Conservation (phyloP, 805 yeast species). For the Wickerhamomyces chambardii region DNA sequence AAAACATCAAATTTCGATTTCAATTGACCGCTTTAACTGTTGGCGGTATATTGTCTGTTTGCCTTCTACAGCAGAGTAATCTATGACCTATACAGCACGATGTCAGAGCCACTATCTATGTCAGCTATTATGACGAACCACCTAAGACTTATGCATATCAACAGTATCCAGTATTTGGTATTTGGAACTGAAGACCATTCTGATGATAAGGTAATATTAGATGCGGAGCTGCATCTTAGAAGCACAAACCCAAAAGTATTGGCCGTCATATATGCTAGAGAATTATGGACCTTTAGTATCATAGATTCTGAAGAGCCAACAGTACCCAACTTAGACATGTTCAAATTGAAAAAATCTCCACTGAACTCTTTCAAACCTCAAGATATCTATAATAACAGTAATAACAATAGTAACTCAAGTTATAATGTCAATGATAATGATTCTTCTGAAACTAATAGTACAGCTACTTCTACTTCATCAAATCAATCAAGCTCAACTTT, state of each 20-base stretch:
- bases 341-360: conserved; percentile 7
- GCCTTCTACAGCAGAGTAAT: too few species aligned
- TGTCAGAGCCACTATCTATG: neutral
- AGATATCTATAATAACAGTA: conserved; percentile 3
- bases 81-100: too few species aligned
- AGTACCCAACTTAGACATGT: conserved; percentile 16
- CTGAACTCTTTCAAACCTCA: conserved; percentile 11
- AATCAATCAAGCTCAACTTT: conserved; percentile 18
- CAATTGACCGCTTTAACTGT: neutral
- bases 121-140: neutral
- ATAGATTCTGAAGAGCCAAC: conserved; percentile 25
- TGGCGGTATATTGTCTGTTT: neutral
- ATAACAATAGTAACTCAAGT: neutral
- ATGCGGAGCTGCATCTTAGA: conserved; percentile 29
- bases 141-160: neutral
- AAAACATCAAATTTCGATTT: too few species aligned
- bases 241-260: conserved; percentile 23
- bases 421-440: conserved; percentile 1
- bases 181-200: neutral
- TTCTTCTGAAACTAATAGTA: neutral
- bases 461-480: too few species aligned
- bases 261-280: conserved; percentile 29
- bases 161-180: neutral
- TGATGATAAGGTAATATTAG: conserved; percentile 31
- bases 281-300: conserved; percentile 33